Evolutionary conservation across 345 rosid genomes (phyloP), one percentile per base, ranked within the genome.

Genomic region (Capsella bursapastoris): DNA sequence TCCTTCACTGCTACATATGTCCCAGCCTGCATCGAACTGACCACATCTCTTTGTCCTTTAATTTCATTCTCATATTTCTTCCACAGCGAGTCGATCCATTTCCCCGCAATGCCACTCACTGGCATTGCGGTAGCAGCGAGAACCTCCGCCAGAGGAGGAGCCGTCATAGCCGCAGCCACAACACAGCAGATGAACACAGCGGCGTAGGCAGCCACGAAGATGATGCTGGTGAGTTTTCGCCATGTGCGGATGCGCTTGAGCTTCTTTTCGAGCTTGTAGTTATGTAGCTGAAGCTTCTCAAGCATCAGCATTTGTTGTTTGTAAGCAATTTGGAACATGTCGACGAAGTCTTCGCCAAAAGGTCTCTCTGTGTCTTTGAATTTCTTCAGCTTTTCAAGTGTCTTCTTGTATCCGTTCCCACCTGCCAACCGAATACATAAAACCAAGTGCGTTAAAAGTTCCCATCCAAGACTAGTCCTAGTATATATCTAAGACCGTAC

Each of bases 231-330:
- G 52, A 91, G 87, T 75, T 89, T 94, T 70, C 96, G 80, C 98
- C 97, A 94, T 3, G 86, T 70, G 63, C 83, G 90, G 58, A 84
- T 77, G 77, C 8, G 75, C 56, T 79, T 91, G n/a, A 89, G 85
- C 81, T 91, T 91, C 86, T 86, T 94, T 70, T 89, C 98, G 16
- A 94, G 88, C 83, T 89, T 94, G 56, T 77, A 85, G 82, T 87
- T 89, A 6, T 84, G 71, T n/a, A 32, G 71, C 15, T 87, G 88
- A 72, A 94, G 70, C 82, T 90, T 94, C 74, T 86, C 88, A 4
- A 94, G 89, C 96, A 88, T 88, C 51, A 76, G 35, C 9, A 70
- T 68, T 40, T 91, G 98, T 25, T 91, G 91, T 74, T 52, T 74
- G 38, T 90, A 82, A 37, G 91, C 95, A 11, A 96, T 83, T 11